Percentiles rank a stretch among this genome's conserved stretches.
phyloP scores from a whole-genome alignment of 495 filamentous ascomycete species.

The Pyrenopolyporus hunteri region DNA sequence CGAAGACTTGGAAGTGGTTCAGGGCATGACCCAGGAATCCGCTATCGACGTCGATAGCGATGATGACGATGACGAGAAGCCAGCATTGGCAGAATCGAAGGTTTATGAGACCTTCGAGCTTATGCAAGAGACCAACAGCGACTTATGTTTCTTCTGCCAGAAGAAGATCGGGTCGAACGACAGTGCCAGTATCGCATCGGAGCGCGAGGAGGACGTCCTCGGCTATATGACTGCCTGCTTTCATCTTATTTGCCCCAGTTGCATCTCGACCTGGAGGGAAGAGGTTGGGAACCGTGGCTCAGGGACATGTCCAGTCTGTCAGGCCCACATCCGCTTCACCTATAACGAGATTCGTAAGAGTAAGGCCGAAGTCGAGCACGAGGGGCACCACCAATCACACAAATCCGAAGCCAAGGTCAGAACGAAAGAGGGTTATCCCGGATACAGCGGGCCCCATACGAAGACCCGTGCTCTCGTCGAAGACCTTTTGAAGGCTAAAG shows the following conservation, averaged over 20 bases:
- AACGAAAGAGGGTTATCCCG: conserved; percentile 70
- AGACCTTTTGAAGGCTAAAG: conserved; percentile 64
- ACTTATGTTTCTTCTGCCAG: conserved; percentile 71
- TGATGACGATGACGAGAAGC: conserved; percentile 60
- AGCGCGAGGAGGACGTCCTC: conserved; percentile 67
- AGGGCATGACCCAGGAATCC: conserved; percentile 77
- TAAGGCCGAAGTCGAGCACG: conserved; percentile 65
- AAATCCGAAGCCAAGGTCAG: conserved; percentile 62
- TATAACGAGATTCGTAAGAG: conserved; percentile 71
- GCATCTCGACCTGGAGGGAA: conserved; percentile 62
- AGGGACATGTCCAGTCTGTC: conserved; percentile 67
- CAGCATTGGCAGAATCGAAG: conserved; percentile 63
- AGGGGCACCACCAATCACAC: conserved; percentile 49
- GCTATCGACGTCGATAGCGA: conserved; percentile 88
- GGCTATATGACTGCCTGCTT: conserved; percentile 83
- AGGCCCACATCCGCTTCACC: conserved; percentile 59
- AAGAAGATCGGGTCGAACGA: conserved; percentile 64
- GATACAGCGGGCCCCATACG: conserved; percentile 86
- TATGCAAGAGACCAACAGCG: conserved; percentile 76
- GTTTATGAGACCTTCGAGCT: conserved; percentile 83
- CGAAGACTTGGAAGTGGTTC: conserved; percentile 76
- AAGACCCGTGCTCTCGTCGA: conserved; percentile 83
- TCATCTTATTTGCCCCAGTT: conserved; percentile 78
- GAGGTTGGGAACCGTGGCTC: conserved; percentile 45
- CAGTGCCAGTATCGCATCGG: conserved; percentile 56